Percentiles rank a stretch among this genome's conserved stretches.
Conservation (phyloP, 805 yeast genomes). For the Wickerhamiella lipophila region DNA sequence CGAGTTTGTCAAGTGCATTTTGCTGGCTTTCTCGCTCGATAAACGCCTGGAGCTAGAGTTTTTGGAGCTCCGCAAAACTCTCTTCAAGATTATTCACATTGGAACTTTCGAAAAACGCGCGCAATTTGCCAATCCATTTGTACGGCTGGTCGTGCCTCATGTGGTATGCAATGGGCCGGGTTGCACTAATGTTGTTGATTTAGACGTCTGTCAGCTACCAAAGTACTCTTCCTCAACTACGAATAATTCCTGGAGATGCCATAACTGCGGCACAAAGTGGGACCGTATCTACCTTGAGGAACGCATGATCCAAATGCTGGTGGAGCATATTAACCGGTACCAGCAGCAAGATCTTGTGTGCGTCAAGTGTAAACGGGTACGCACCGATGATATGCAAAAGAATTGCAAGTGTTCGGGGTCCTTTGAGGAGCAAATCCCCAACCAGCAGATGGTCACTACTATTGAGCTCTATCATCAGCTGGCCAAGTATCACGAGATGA, state of each 20-base stretch:
- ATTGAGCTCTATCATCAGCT: slow-evolving; percentile 44
- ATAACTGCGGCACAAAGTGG: slow-evolving; percentile 50
- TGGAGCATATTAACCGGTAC: slow-evolving; percentile 43
- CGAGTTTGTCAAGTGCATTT: slow-evolving; percentile 62
- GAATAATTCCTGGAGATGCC: slow-evolving; percentile 33
- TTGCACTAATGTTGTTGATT: slow-evolving; percentile 60
- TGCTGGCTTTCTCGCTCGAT: slow-evolving; percentile 61
- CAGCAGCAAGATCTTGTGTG: slow-evolving; percentile 75
- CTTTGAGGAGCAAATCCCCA: slow-evolving; percentile 38
- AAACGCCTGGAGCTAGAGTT: slow-evolving; percentile 55
- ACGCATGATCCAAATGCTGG: slow-evolving; percentile 51
- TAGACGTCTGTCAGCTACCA: slow-evolving; percentile 58
- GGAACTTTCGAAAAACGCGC: slow-evolving; percentile 76
- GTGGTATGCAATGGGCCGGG: slow-evolving; percentile 51
- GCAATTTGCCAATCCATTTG: slow-evolving; percentile 59
- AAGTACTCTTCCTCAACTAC: slow-evolving; percentile 31
- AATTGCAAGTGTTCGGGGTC: slow-evolving; percentile 81
- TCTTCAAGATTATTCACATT: slow-evolving; percentile 61
- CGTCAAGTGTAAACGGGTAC: slow-evolving; percentile 55
- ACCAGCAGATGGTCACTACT: slow-evolving; percentile 34
- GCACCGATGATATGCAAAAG: slow-evolving; percentile 53
- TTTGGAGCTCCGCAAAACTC: slow-evolving; percentile 58
- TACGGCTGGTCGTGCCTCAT: slow-evolving; percentile 51
- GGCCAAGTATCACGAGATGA: slow-evolving; percentile 45
- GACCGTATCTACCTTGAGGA: slow-evolving; percentile 69